Conservation (phyloP, 345 rosid genomes). For the Lepidium aucheri region DNA sequence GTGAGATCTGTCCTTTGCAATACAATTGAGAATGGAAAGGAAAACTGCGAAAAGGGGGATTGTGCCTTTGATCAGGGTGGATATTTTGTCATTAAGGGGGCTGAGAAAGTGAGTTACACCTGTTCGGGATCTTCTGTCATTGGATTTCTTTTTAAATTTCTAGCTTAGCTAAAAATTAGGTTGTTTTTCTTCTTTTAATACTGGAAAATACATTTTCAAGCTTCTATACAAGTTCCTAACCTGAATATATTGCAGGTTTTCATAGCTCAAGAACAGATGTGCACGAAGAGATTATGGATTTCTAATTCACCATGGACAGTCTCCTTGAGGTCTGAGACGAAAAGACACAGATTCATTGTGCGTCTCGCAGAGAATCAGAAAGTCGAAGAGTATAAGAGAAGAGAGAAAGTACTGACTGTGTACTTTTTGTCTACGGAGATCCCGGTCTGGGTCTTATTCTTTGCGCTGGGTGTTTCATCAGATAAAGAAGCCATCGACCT, state of each 20-base stretch:
- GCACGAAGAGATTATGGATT: conserved; percentile 75
- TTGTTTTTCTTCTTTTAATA: neutral
- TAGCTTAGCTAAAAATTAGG: neutral
- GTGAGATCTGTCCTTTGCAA: conserved; percentile 77
- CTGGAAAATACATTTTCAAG: neutral
- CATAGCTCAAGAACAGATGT: conserved; percentile 83
- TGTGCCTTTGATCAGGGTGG: conserved; percentile 94
- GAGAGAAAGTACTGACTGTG: conserved; percentile 57
- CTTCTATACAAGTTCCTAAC: conserved; percentile 1
- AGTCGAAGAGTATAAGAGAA: conserved; percentile 44
- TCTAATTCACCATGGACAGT: conserved; percentile 59
- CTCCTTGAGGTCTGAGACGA: conserved; percentile 54
- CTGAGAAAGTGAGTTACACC: conserved; percentile 62
- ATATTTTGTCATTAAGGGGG: conserved; percentile 82
- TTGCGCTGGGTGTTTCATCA: conserved; percentile 70
- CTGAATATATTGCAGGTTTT: conserved; percentile 44
- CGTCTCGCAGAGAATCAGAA: conserved; percentile 40
- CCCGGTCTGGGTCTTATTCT: conserved; percentile 79
- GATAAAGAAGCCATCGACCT: conserved; percentile 63
- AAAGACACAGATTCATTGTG: conserved; percentile 56
- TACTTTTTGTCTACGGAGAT: conserved; percentile 70
- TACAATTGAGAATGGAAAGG: conserved; percentile 41
- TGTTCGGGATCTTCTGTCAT: neutral
- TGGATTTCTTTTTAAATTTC: neutral
- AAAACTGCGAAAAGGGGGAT: conserved; percentile 32